phyloP scores from a whole-genome alignment of 78 protist genomes.

The Anaeramoeba flamelloides region DNA sequence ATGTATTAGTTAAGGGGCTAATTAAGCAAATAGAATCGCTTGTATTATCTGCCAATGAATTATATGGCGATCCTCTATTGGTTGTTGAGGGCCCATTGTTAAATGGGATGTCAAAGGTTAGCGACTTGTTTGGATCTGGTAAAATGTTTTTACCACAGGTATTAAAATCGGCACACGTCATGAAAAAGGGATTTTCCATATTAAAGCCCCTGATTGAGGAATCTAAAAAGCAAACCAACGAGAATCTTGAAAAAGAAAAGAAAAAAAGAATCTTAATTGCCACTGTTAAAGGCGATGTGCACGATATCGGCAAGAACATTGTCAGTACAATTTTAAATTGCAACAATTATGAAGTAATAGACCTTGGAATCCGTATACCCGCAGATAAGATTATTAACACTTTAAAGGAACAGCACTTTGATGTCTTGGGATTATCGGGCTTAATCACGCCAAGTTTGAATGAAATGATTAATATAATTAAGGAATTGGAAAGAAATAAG shows the following conservation, averaged over 20 bases:
- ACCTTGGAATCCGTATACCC: constrained; percentile 82
- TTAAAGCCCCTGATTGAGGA: constrained; percentile 88
- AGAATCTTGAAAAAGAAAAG: constrained; percentile 5
- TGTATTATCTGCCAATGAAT: not conserved
- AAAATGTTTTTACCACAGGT: constrained; percentile 94
- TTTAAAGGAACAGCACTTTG: constrained; percentile 51
- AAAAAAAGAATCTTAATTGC: constrained; percentile 61
- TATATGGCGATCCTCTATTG: not conserved
- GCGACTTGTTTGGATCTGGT: constrained; percentile 94
- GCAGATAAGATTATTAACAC: constrained; percentile 57
- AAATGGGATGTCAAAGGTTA: constrained; percentile 87
- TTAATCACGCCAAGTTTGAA: constrained; percentile 95
- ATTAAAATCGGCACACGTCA: constrained; percentile 89
- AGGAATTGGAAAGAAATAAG: constrained; percentile 64
- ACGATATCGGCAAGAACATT: constrained; percentile 97
- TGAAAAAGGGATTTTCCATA: constrained; percentile 89
- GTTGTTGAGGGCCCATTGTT: constrained; percentile 91
- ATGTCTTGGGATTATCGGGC: constrained; percentile 85
- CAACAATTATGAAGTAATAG: constrained; percentile 74
- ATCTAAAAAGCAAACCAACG: constrained; percentile 35
- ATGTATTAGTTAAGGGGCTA: not conserved
- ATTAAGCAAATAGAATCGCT: not conserved
- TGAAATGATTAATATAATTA: constrained; percentile 85
- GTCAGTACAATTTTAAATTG: constrained; percentile 92
- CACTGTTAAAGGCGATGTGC: constrained; percentile 98